These are phyloP conservation scores for Chaetothyriales sp. DNA, from an alignment of 2,329 filamentous ascomycete genomes.

Conservation along the genomic window DNA sequence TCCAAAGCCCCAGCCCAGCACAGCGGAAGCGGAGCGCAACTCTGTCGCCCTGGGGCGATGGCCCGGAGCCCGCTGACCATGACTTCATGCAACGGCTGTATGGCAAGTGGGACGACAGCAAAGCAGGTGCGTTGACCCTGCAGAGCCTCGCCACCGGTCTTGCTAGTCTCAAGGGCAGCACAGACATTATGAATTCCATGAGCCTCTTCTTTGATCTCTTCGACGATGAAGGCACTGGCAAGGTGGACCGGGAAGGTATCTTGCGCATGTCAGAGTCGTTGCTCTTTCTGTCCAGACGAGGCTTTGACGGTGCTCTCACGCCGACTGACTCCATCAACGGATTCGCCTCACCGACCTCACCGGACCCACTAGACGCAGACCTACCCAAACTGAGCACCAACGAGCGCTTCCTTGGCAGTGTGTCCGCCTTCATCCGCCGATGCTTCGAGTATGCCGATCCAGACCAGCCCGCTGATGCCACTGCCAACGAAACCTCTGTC, in stretches of 20 bases:
- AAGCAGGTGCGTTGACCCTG: slow-evolving; percentile 62
- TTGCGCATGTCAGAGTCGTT: slow-evolving; percentile 86
- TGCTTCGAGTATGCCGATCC: slow-evolving; percentile 98
- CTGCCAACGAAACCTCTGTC: slow-evolving; percentile 24
- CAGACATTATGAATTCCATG: slow-evolving; percentile 95
- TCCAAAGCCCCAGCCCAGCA: slow-evolving; percentile 27
- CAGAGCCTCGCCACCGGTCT: slow-evolving; percentile 87
- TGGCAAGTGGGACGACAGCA: slow-evolving; percentile 71
- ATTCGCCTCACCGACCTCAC: slow-evolving; percentile 21
- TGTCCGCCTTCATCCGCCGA: slow-evolving; percentile 86
- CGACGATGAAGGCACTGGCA: slow-evolving; percentile 81
- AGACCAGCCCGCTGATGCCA: slow-evolving; percentile 47
- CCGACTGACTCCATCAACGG: slow-evolving; percentile 48
- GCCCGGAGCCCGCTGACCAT: slow-evolving; percentile 69
- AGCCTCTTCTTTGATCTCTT: slow-evolving; percentile 97
- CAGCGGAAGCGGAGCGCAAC: slow-evolving; percentile 38
- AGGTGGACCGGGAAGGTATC: slow-evolving; percentile 89
- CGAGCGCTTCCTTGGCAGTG: slow-evolving; percentile 79
- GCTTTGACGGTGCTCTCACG: slow-evolving; percentile 61
- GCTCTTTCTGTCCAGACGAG: slow-evolving; percentile 79
- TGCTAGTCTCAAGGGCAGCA: slow-evolving; percentile 79
- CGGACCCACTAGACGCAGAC: slow-evolving; percentile 14
- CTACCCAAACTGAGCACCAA: slow-evolving; percentile 47
- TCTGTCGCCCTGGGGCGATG: slow-evolving; percentile 43
- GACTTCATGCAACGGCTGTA: slow-evolving; percentile 88